A percentile compares a stretch with the other conserved stretches of the same genome.
Conservation (phyloP, 441 rosid species). For the Arabidopsis hybrid region DNA sequence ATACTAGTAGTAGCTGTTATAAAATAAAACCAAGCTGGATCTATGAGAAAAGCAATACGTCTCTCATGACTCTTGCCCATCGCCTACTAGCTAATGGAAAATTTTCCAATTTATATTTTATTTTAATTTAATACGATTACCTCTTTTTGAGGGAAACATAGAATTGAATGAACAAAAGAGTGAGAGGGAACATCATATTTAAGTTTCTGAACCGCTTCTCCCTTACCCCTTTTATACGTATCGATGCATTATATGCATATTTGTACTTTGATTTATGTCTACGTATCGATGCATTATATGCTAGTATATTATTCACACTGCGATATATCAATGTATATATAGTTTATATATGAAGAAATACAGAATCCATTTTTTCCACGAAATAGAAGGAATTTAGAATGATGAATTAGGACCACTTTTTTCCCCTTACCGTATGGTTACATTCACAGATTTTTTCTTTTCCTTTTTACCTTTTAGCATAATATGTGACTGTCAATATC, state of each 20-base stretch:
- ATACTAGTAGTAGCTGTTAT: not conserved
- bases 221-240: constrained; percentile 29
- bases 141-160: constrained; percentile 41
- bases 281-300: constrained; percentile 4
- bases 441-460: not conserved
- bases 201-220: constrained; percentile 35
- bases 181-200: constrained; percentile 39
- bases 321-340: not conserved
- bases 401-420: constrained; percentile 21
- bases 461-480: not conserved
- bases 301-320: not conserved
- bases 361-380: constrained; percentile 1
- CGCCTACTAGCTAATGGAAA: not conserved
- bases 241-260: constrained; percentile 2
- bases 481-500: constrained; percentile 28
- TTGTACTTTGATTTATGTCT: not conserved
- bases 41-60: constrained; percentile 26
- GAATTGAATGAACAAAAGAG: constrained; percentile 37
- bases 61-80: constrained; percentile 41
- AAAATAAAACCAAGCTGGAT: constrained; percentile 21
- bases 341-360: constrained; percentile 7
- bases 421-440: not conserved
- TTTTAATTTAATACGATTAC: constrained; percentile 22
- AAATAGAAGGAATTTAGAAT: constrained; percentile 20
- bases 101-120: not conserved